Evolutionary conservation across 345 rosid species (phyloP).

Genomic region (Salix koriyanagi): DNA sequence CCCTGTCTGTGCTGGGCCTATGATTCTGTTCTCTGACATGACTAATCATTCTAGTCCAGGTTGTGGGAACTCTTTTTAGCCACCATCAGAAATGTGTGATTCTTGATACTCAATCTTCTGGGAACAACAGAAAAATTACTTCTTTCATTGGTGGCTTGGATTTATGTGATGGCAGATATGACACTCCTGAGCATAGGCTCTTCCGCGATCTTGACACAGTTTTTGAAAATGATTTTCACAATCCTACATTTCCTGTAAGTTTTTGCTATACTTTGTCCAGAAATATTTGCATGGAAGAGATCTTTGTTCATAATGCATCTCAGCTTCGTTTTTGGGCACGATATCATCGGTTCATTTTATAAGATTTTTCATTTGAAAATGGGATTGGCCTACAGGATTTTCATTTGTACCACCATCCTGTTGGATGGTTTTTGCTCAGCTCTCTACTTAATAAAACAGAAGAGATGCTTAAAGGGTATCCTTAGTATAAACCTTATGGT

Average conservation of each 20-base stretch:
- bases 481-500: no score
- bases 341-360: no score
- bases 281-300: neutral
- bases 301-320: neutral
- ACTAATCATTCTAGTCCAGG: slow-evolving; percentile 50
- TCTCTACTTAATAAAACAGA: no score
- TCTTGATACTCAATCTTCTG: slow-evolving; percentile 54
- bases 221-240: slow-evolving; percentile 53
- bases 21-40: slow-evolving; percentile 8
- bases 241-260: slow-evolving; percentile 62
- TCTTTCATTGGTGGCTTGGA: slow-evolving; percentile 70
- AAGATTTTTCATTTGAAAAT: no score
- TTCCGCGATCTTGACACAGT: slow-evolving; percentile 45
- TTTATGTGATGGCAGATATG: slow-evolving; percentile 72
- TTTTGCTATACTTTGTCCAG: neutral
- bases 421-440: no score
- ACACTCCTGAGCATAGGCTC: slow-evolving; percentile 71
- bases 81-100: slow-evolving; percentile 75
- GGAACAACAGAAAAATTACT: slow-evolving; percentile 53
- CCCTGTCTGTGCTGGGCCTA: slow-evolving; percentile 2
- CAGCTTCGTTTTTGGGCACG: neutral
- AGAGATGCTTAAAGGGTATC: no score
- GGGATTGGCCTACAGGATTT: no score
- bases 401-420: no score
- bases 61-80: slow-evolving; percentile 68